Base-by-base conservation (phyloP, 441 rosid genomes). In the Melianthus villosus region DNA sequence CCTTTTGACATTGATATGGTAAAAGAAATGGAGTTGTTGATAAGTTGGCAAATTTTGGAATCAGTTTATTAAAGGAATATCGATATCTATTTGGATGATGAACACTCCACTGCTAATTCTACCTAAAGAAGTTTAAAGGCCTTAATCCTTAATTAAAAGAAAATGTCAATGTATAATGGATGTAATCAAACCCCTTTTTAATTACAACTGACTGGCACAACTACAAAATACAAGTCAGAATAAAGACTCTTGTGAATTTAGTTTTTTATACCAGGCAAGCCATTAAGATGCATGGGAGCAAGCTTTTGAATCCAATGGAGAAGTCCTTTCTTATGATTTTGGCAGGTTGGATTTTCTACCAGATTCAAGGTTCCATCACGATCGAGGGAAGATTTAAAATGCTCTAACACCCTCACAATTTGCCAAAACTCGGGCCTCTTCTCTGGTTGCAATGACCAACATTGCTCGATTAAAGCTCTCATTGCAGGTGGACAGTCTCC, bases 381-480 rank as follows among this genome's bases (percentile, higher is more conserved):
- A 7, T 72, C 75, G 25, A 75, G 65, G 0, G 93, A 81, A 22
- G 63, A 48, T 33, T 54, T 54, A 25, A 84, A 84, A 54, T 81
- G 78, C 68, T 89, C 92, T 46, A 89, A 63, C 16, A 79, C 79
- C 64, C 73, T 79, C 45, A 89, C 89, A 9, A 89, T 61, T 64
- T 89, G 96, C 80, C 86, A 69, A 63, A 84, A 89, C 55, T 89
- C 97, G 0, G 94, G 97, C 68, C 97, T 72, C 63, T 77, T 84
- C 12, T 79, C 96, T 1, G 93, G 79, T 2, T 79, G 66, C 63
- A 65, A 52, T 1, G 83, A 74, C 98, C 98, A 89, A 30, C 98
- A 89, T 37, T 77, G 94, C 68, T 89, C 92, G 9, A 89, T 79
- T 27, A 89, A 66, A 23, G 82, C 83, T 68, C 57, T 64, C 85